Evolutionary conservation across 805 yeast genomes (phyloP).

Genomic region (Yarrowia keelungensis): DNA sequence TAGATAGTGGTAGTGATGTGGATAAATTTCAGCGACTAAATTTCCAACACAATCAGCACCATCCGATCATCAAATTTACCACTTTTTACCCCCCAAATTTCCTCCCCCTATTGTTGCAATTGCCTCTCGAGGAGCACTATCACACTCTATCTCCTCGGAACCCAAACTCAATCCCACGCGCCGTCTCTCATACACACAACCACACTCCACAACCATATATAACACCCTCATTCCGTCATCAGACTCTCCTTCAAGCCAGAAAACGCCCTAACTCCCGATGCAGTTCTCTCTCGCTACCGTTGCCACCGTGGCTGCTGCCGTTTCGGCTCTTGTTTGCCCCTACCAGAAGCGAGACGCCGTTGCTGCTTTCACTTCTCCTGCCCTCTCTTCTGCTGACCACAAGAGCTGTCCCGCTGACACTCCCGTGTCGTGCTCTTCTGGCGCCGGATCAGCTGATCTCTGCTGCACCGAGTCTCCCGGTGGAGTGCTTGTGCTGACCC

Average conservation of each 20-base stretch:
- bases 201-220: constrained; percentile 1
- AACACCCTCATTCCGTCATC: background rate
- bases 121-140: constrained; percentile 19
- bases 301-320: constrained; percentile 17
- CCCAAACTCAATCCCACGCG: constrained; percentile 34
- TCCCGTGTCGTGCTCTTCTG: constrained; percentile 49
- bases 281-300: constrained; percentile 21
- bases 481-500: constrained; percentile 83
- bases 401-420: constrained; percentile 48
- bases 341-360: constrained; percentile 6
- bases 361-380: constrained; percentile 15
- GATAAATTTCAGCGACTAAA: background rate
- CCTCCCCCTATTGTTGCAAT: background rate
- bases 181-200: background rate
- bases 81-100: too few species aligned
- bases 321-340: constrained; percentile 35
- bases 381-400: constrained; percentile 43
- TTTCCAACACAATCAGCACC: background rate
- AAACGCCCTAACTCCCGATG: background rate
- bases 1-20: too few species aligned
- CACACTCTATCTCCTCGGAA: constrained; percentile 35
- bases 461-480: constrained; percentile 91
- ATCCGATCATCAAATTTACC: too few species aligned
- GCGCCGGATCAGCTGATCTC: constrained; percentile 52
- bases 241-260: background rate